phyloP scores from a whole-genome alignment of 176 grass and related monocot species.

The Avena sativa region DNA sequence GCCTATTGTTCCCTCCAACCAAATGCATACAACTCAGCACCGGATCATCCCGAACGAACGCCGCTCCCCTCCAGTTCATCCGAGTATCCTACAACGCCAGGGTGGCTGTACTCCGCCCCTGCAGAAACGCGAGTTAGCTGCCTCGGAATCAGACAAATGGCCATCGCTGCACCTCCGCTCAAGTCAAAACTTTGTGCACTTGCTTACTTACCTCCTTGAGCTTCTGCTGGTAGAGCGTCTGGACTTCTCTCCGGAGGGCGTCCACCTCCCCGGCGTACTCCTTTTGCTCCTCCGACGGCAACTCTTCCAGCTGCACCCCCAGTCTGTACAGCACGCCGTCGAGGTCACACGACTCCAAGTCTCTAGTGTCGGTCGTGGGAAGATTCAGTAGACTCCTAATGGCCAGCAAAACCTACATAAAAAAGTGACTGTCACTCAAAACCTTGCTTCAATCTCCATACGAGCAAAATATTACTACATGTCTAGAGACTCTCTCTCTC shows the following conservation, averaged over 20 bases:
- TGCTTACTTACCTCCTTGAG: conserved; percentile 44
- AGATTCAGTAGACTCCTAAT: conserved; percentile 74
- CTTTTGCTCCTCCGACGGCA: conserved; percentile 63
- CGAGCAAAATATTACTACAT: neutral
- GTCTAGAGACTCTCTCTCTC: too few species aligned
- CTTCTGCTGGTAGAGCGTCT: conserved; percentile 70
- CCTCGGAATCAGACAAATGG: neutral
- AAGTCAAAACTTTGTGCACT: neutral
- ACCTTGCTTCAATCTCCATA: neutral
- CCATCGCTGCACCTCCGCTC: neutral
- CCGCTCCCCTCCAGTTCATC: neutral
- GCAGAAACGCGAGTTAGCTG: neutral
- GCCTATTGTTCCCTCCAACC: too few species aligned
- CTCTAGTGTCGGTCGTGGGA: conserved; percentile 46
- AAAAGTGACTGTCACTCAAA: neutral
- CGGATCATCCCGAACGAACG: neutral
- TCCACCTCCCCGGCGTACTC: conserved; percentile 79
- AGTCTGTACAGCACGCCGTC: conserved; percentile 52
- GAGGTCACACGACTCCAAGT: conserved; percentile 63
- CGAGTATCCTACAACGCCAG: neutral
- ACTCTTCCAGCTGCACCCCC: conserved; percentile 67
- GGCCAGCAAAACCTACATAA: conserved; percentile 70
- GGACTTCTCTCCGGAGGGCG: conserved; percentile 68
- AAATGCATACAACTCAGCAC: neutral
- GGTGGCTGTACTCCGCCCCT: neutral